Evolutionary conservation across 306 rosid species (phyloP).

Genomic region (Sindora glabra): DNA sequence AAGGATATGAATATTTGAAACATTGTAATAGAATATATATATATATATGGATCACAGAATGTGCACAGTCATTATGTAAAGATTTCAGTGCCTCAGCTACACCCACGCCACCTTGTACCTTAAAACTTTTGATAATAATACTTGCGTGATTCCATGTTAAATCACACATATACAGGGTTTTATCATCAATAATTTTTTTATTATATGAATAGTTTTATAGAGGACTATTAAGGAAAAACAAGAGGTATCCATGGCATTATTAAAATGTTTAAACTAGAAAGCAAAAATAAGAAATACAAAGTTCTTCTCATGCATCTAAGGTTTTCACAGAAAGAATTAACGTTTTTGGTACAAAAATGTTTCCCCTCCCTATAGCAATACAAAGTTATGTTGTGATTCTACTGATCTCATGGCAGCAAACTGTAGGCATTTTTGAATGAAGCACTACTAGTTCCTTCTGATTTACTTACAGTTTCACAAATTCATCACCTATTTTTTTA

Average conservation of each 20-base stretch:
- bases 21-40: not conserved
- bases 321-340: constrained; percentile 71
- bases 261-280: not conserved
- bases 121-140: too few species aligned
- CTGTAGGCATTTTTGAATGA: constrained; percentile 59
- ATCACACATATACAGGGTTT: too few species aligned
- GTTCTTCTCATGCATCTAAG: constrained; percentile 88
- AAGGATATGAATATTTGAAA: constrained; percentile 4
- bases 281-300: constrained; percentile 5
- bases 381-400: constrained; percentile 76
- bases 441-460: constrained; percentile 76
- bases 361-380: constrained; percentile 72
- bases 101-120: constrained; percentile 84
- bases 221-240: too few species aligned
- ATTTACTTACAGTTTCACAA: constrained; percentile 81
- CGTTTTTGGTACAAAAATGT: constrained; percentile 65
- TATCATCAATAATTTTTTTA: too few species aligned
- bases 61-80: constrained; percentile 64
- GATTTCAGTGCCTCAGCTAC: constrained; percentile 78
- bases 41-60: constrained; percentile 86
- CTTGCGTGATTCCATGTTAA: too few species aligned
- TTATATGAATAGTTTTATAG: too few species aligned
- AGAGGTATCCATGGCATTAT: not conserved
- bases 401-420: constrained; percentile 77
- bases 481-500: constrained; percentile 66